These are phyloP conservation scores for Neonectria coccinea DNA, from an alignment of 2,329 filamentous ascomycete species.

Conservation along the genomic window DNA sequence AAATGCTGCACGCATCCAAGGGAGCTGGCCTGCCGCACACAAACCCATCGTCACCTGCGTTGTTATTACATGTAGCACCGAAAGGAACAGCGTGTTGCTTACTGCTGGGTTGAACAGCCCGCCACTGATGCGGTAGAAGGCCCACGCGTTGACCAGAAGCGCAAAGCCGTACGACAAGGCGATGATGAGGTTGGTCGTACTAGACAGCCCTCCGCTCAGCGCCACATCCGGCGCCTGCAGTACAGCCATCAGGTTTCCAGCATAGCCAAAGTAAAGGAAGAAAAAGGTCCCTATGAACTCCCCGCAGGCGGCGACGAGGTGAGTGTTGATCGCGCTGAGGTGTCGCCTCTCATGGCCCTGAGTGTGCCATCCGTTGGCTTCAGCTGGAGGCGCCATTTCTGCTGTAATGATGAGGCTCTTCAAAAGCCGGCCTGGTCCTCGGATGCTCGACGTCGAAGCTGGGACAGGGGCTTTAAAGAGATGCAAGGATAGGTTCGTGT, in stretches of 20 bases:
- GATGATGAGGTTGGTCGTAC: conserved; percentile 33
- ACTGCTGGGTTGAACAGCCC: conserved; percentile 57
- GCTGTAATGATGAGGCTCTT: not conserved
- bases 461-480: not conserved
- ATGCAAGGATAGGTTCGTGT: not conserved
- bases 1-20: conserved; percentile 45
- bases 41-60: conserved; percentile 40
- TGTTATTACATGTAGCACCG: not conserved
- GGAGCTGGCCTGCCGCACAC: conserved; percentile 34
- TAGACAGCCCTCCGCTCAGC: conserved; percentile 26
- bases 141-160: conserved; percentile 64
- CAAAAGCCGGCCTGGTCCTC: not conserved
- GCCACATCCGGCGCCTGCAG: conserved; percentile 30
- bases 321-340: conserved; percentile 32
- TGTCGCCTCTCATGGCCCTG: conserved; percentile 21
- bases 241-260: conserved; percentile 38
- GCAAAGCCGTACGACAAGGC: conserved; percentile 47
- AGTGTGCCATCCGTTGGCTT: not conserved
- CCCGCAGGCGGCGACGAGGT: conserved; percentile 40
- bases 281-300: conserved; percentile 39
- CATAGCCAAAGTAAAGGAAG: conserved; percentile 43
- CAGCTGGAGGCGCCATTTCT: conserved; percentile 21
- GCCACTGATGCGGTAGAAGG: conserved; percentile 64
- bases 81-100: not conserved
- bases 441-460: not conserved